A percentile compares a stretch with the other conserved stretches of the same genome.
phyloP scores from a whole-genome alignment of 176 grass and related monocot species.

The Lolium rigidum region DNA sequence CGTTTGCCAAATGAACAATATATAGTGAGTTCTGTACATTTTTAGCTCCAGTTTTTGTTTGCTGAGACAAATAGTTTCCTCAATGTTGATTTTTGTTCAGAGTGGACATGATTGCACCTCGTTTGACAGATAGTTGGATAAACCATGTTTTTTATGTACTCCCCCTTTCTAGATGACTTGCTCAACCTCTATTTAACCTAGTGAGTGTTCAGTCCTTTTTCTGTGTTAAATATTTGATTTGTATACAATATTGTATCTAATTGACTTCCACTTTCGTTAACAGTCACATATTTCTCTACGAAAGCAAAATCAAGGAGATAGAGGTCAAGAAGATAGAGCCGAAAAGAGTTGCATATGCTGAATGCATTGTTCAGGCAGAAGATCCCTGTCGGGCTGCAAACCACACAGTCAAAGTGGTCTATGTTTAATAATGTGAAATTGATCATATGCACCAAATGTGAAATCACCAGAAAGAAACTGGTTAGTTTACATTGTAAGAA shows the following conservation, averaged over 20 bases:
- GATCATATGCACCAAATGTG: background rate
- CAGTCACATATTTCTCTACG: background rate
- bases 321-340: background rate
- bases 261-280: background rate
- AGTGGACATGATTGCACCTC: background rate
- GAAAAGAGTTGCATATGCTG: background rate
- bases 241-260: background rate
- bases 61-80: background rate
- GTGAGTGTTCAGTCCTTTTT: background rate
- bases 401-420: background rate
- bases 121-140: background rate
- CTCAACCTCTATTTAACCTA: background rate
- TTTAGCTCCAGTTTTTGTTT: background rate
- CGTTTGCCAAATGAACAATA: too few species aligned
- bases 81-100: background rate
- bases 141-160: background rate
- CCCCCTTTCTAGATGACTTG: background rate
- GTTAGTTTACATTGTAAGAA: background rate
- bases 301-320: background rate
- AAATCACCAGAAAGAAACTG: background rate
- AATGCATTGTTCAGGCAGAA: background rate
- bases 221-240: background rate
- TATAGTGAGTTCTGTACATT: background rate
- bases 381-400: background rate
- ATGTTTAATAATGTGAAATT: background rate